Base-by-base conservation (phyloP, 805 yeast genomes). In the Monosporozyma unispora region DNA sequence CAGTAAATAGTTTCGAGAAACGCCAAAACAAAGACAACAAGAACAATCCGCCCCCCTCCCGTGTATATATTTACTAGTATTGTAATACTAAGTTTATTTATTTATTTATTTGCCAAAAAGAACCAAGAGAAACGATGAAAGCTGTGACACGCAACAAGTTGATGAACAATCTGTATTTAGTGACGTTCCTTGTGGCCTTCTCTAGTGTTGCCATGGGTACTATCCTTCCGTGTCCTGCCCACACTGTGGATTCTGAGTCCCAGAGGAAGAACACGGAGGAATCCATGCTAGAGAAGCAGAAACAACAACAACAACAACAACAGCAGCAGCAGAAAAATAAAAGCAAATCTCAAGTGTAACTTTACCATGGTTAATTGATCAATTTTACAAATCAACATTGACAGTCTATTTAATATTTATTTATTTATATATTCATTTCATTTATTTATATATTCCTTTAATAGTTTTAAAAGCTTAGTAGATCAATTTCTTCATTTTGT, bases 151-250 rank as follows among this genome's bases (percentile, higher is more conserved):
- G 82, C 61, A 75, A 72, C 56, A 71, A 68, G 56, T 66, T 79
- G 48, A 77, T 82, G 9, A 71, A 75, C 54, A 75, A 76, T 45
- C 58, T 80, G 51, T 80, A 79, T 66, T 68, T 76, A 50, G 74
- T 82, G 23, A 79, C 86, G 6, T 80, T 80, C 57, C 79, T 82
- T 10, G 75, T 79, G n/a, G 80, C 83, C 43, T 77, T 80, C 44
- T 59, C 69, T 21, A 69, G 74, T 2, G 76, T 72, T 12, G 73
- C 74, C 1, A 57, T 70, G 27, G 64, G 72, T n/a, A 67, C 75
- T 4, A 60, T 67, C 28, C 56, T 71, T 44, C 76, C 75, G 40
- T 71, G 76, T 53, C 74, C 75, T 28, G 74, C 73, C 5, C 74
- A 71, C 51, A 57, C 72, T 18, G 59, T 70, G 47, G 71, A 67